phyloP scores from a whole-genome alignment of 176 grass and related monocot genomes.

The Bromus sterilis region DNA sequence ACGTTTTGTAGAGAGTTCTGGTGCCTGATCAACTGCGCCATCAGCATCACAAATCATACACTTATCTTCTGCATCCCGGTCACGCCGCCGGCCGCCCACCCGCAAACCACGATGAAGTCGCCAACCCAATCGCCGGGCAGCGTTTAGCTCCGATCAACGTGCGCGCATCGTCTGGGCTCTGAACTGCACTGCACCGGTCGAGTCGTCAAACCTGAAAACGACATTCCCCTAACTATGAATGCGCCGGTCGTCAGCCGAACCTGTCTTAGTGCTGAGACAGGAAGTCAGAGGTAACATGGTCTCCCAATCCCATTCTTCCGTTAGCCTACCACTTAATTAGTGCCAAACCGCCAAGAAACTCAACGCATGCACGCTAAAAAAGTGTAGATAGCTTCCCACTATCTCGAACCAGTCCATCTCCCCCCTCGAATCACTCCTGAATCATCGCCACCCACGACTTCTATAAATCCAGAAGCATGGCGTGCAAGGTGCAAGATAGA shows the following conservation, averaged over 20 bases:
- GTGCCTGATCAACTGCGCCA: neutral
- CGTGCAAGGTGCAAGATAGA: no score
- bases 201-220: slow-evolving; percentile 22
- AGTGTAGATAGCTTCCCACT: slow-evolving; percentile 3
- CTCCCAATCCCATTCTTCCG: neutral
- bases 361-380: neutral
- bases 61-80: neutral
- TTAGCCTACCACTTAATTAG: slow-evolving; percentile 17
- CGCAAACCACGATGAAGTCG: neutral
- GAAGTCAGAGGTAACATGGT: slow-evolving; percentile 36
- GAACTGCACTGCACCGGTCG: no score
- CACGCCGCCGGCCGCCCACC: neutral
- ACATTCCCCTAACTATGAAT: slow-evolving; percentile 24
- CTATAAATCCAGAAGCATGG: slow-evolving; percentile 12
- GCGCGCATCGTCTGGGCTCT: neutral
- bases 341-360: slow-evolving; percentile 31
- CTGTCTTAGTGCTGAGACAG: neutral
- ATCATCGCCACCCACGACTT: neutral
- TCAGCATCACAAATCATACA: neutral
- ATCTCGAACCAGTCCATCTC: neutral
- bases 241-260: neutral
- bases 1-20: neutral
- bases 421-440: slow-evolving; percentile 58
- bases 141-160: slow-evolving; percentile 10
- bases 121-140: neutral